Evolutionary conservation across 1,284 basidiomycete species (phyloP).

Genomic region (Moesziomyces antarcticus): DNA sequence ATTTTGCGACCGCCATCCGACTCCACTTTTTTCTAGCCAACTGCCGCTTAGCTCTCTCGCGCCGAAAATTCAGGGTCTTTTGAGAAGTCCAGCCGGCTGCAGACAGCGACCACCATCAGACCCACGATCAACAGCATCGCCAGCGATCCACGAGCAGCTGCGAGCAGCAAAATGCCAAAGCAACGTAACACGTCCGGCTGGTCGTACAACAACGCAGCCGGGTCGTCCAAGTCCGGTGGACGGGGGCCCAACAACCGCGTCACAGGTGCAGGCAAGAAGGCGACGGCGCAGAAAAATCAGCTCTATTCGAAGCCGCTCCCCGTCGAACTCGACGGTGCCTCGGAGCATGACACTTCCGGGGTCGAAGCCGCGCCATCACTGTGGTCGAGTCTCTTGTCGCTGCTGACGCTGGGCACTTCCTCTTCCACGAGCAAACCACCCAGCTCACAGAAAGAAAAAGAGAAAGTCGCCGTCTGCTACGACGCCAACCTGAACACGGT

Average conservation of each 20-base stretch:
- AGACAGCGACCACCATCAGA: too few relatives aligned
- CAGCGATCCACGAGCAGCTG: neutral
- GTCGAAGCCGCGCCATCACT: slow-evolving; percentile 3
- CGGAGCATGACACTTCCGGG: neutral
- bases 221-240: slow-evolving; percentile 21
- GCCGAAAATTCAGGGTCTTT: neutral
- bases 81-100: neutral
- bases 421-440: neutral
- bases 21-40: slow-evolving; percentile 16
- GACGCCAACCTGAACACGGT: slow-evolving; percentile 49
- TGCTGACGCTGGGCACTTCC: slow-evolving; percentile 35
- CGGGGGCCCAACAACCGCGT: slow-evolving; percentile 15
- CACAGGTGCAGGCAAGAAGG: slow-evolving; percentile 58
- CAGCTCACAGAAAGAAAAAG: slow-evolving; percentile 9
- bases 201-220: slow-evolving; percentile 44
- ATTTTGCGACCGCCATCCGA: neutral
- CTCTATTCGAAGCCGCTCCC: slow-evolving; percentile 56
- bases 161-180: slow-evolving; percentile 25
- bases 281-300: slow-evolving; percentile 50
- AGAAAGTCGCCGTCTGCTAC: slow-evolving; percentile 42
- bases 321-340: slow-evolving; percentile 11
- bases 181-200: slow-evolving; percentile 48
- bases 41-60: neutral
- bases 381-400: slow-evolving; percentile 17
- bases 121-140: too few relatives aligned